Evolutionary conservation across 202 grass and related monocot species (phyloP).

Genomic region (Schoenoplectus triqueter): DNA sequence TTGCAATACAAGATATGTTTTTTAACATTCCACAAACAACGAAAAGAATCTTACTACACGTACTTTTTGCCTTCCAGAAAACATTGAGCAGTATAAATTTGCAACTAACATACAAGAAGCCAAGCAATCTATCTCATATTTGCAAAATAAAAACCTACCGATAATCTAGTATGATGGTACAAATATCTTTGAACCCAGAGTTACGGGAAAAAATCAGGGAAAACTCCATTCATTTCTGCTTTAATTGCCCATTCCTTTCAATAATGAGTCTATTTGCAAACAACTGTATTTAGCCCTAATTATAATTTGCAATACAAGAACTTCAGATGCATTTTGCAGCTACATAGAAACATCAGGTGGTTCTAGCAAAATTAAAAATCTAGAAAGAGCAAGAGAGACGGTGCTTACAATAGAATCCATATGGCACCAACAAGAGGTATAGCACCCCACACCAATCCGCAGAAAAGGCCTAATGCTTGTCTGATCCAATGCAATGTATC

Average conservation of each 20-base stretch:
- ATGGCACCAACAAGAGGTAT: conserved; percentile 75
- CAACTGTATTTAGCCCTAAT: not conserved
- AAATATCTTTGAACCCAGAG: not conserved
- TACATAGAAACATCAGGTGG: not conserved
- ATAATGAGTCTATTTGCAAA: not conserved
- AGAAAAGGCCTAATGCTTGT: conserved; percentile 72
- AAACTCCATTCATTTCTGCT: not conserved
- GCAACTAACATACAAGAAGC: not conserved
- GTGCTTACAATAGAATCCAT: conserved; percentile 87
- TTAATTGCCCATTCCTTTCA: not conserved
- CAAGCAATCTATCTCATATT: not conserved
- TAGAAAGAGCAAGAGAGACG: not conserved
- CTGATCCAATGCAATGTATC: conserved; percentile 98
- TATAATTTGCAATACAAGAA: not conserved
- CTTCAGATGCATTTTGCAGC: not conserved
- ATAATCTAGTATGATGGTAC: not conserved
- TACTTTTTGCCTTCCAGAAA: not conserved
- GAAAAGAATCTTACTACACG: not conserved
- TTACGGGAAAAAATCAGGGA: not conserved
- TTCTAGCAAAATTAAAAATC: conserved; percentile 16
- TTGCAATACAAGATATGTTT: not conserved
- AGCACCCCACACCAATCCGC: conserved; percentile 84
- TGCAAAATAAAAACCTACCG: not conserved
- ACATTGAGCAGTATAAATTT: not conserved
- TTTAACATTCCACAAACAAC: not conserved